phyloP scores from a whole-genome alignment of 768 basidiomycete genomes.

The Nidularia pulvinata region DNA sequence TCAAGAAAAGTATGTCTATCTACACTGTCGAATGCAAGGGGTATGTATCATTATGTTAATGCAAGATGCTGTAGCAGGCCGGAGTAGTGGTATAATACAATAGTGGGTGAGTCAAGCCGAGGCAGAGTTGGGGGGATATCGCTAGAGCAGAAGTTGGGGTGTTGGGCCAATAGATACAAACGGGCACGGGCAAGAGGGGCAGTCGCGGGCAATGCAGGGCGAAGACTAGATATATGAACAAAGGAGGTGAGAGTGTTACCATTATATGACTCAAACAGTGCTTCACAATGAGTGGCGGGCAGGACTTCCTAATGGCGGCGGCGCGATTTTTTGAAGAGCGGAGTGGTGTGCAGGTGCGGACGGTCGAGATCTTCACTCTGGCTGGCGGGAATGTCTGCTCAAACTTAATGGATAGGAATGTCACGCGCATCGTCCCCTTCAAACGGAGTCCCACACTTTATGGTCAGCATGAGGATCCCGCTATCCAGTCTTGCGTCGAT shows the following conservation, averaged over 20 bases:
- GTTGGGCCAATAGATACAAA: not conserved
- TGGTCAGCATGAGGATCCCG: slow-evolving; percentile 58
- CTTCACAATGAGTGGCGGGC: too few species aligned
- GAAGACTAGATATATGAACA: not conserved
- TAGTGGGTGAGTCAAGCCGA: too few species aligned
- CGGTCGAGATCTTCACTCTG: too few species aligned
- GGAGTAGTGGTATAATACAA: too few species aligned
- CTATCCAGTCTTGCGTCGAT: slow-evolving; percentile 55
- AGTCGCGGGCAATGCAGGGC: not conserved
- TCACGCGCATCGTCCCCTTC: slow-evolving; percentile 44
- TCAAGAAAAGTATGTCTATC: too few species aligned
- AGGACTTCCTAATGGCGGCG: too few species aligned
- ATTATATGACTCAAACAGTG: too few species aligned
- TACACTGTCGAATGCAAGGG: too few species aligned
- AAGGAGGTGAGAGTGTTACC: not conserved
- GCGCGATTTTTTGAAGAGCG: too few species aligned
- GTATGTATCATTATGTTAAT: too few species aligned
- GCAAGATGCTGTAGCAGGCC: too few species aligned
- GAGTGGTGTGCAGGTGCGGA: too few species aligned
- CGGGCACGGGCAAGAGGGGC: not conserved
- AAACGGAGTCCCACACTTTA: slow-evolving; percentile 47
- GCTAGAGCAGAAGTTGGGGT: not conserved
- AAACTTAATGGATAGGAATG: slow-evolving; percentile 45
- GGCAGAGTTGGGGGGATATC: not conserved
- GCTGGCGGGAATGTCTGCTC: slow-evolving; percentile 2